phyloP scores from a whole-genome alignment of 1,139 yeast genomes.

The Magnusiomyces suaveolens region DNA sequence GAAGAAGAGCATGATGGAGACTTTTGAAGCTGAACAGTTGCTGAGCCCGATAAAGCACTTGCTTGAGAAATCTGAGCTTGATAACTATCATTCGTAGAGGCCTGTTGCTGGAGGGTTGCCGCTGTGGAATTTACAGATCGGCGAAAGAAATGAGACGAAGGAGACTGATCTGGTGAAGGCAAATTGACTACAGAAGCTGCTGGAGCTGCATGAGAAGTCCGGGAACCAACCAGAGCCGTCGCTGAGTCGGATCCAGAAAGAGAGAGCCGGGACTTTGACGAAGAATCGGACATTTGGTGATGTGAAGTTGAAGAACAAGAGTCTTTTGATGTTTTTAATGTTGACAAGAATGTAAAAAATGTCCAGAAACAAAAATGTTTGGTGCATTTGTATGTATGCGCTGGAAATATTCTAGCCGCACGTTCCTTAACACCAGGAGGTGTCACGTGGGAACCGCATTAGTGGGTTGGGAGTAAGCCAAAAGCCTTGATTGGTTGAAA shows the following conservation, averaged over 20 bases:
- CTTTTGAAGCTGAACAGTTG: background rate
- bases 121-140: background rate
- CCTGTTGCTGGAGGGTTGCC: too few relatives aligned
- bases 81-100: background rate
- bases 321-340: background rate
- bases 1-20: background rate
- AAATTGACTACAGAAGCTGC: background rate
- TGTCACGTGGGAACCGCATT: background rate
- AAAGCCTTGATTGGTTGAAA: too few relatives aligned
- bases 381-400: too few relatives aligned
- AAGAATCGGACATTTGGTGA: background rate
- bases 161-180: conserved; percentile 15
- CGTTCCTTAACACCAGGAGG: background rate
- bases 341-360: background rate
- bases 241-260: background rate
- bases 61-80: background rate
- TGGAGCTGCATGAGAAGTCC: background rate
- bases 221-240: background rate
- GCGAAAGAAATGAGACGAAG: conserved; percentile 12
- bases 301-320: background rate
- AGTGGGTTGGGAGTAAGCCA: too few relatives aligned
- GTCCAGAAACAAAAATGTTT: too few relatives aligned
- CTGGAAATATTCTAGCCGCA: background rate
- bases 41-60: background rate
- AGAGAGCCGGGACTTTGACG: background rate